Percentiles rank a stretch among this genome's conserved stretches.
Evolutionary conservation across 2,329 filamentous ascomycete species (phyloP).

Genomic region (Acephala macrosclerotiorum): DNA sequence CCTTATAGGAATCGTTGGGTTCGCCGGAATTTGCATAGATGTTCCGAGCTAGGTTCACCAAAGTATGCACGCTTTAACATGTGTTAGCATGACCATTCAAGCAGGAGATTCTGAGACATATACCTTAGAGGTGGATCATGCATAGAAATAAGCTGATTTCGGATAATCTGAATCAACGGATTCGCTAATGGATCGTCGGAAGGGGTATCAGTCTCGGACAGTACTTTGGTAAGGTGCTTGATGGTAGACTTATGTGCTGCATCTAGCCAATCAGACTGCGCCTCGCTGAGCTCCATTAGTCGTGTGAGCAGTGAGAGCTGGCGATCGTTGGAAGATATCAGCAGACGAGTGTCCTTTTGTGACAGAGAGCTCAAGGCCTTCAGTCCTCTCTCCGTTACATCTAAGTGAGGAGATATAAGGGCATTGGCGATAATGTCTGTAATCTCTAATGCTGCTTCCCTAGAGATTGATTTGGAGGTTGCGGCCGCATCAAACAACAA

Average conservation of each 20-base stretch:
- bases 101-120: background rate
- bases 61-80: background rate
- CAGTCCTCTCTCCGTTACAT: background rate
- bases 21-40: background rate
- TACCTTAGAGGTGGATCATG: background rate
- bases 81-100: background rate
- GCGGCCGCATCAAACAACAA: background rate
- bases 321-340: background rate
- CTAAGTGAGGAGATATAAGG: background rate
- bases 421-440: background rate
- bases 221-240: background rate
- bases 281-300: background rate
- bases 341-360: background rate
- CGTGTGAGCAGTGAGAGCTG: background rate
- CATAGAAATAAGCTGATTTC: background rate
- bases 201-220: background rate
- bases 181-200: background rate
- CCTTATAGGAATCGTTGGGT: conserved; percentile 49
- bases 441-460: background rate
- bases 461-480: background rate
- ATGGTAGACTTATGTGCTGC: background rate
- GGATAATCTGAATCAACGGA: background rate
- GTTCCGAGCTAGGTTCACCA: background rate
- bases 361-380: background rate
- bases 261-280: background rate